These are phyloP conservation scores for Microdochium bolleyi DNA, from an alignment of 2,329 filamentous ascomycete genomes.

Conservation along the genomic window DNA sequence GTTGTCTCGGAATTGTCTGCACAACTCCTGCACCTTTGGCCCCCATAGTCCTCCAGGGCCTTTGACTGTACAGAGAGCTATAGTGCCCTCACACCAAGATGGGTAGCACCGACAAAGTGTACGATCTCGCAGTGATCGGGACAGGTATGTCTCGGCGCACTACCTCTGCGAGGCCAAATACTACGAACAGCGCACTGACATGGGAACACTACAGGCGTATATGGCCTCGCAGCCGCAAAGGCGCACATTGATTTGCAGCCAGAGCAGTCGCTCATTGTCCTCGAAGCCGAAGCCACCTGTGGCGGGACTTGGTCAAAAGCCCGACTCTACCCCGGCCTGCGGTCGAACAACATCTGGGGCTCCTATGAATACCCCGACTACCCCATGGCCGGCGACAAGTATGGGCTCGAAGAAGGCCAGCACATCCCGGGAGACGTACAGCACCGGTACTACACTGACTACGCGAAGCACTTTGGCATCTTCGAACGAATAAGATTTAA, in stretches of 20 bases:
- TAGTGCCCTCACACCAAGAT: no score
- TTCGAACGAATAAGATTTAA: constrained; percentile 37
- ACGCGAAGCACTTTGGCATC: constrained; percentile 44
- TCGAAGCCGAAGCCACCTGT: constrained; percentile 29
- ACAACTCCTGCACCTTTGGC: no score
- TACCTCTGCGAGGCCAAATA: background rate
- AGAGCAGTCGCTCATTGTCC: constrained; percentile 27
- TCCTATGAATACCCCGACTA: constrained; percentile 29
- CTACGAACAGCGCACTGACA: background rate
- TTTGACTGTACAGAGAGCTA: no score
- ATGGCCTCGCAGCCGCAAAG: constrained; percentile 36
- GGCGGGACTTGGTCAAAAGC: constrained; percentile 34
- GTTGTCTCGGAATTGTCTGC: no score
- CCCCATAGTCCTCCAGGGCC: no score
- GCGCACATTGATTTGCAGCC: constrained; percentile 35
- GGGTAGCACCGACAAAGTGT: background rate
- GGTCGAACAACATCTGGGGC: constrained; percentile 31
- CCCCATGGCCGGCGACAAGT: constrained; percentile 16
- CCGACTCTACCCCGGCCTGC: constrained; percentile 31
- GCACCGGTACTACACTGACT: constrained; percentile 48
- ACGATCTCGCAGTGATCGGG: background rate
- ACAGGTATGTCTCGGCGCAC: background rate
- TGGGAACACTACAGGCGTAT: constrained; percentile 1
- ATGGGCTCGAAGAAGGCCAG: constrained; percentile 36
- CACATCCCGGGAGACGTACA: constrained; percentile 52